Conservation (phyloP, 768 basidiomycete genomes). For the Lentinula sp. region DNA sequence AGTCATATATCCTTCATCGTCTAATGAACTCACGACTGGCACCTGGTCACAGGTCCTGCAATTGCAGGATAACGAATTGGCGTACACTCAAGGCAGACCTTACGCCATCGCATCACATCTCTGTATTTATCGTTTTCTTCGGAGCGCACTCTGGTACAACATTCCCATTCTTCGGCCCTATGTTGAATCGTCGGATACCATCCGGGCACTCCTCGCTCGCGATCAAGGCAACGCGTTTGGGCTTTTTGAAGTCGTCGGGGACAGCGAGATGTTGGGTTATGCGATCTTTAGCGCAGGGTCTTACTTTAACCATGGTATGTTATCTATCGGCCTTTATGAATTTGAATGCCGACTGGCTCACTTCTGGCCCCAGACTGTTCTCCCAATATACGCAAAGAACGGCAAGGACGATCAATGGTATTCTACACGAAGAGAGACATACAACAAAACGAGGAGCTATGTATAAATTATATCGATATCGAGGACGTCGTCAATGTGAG, state of each 20-base stretch:
- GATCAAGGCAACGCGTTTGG: conserved; percentile 68
- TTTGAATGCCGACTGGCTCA: background rate
- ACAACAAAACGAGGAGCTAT: conserved; percentile 35
- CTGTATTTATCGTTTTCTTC: conserved; percentile 49
- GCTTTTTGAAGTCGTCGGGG: conserved; percentile 51
- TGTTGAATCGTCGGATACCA: conserved; percentile 31
- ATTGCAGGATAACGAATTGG: conserved; percentile 55
- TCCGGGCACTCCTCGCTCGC: conserved; percentile 50
- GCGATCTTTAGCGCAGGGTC: conserved; percentile 52
- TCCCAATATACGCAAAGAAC: conserved; percentile 35
- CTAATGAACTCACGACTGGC: conserved; percentile 4
- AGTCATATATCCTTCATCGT: conserved; percentile 13
- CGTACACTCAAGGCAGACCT: conserved; percentile 38
- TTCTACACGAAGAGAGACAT: conserved; percentile 33
- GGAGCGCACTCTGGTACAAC: conserved; percentile 22
- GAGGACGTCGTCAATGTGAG: conserved; percentile 13
- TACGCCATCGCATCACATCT: conserved; percentile 46
- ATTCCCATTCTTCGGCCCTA: conserved; percentile 22
- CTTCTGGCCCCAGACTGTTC: conserved; percentile 26
- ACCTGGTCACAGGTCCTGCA: conserved; percentile 45
- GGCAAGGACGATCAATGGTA: conserved; percentile 27
- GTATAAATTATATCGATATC: conserved; percentile 36
- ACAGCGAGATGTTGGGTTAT: conserved; percentile 60
- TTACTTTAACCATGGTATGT: conserved; percentile 65
- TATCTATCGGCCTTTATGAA: background rate